A percentile compares a stretch with the other conserved stretches of the same genome.
Conservation (phyloP, 2,329 filamentous ascomycete genomes). For the Davidsoniella australis region DNA sequence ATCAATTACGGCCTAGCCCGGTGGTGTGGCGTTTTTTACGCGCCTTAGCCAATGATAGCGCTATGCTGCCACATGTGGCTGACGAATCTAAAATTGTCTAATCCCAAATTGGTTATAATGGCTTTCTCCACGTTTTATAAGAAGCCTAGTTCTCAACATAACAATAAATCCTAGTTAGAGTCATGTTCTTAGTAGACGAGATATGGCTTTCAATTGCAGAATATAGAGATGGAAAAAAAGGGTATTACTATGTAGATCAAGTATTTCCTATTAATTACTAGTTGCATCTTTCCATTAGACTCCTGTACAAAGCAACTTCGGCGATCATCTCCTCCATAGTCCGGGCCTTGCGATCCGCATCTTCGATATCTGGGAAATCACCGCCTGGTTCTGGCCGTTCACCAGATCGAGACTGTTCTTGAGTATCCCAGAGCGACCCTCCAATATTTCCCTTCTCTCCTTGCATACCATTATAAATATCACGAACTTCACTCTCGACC, state of each 20-base stretch:
- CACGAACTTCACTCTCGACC: slow-evolving; percentile 38
- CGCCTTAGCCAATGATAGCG: not conserved
- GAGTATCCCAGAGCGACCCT: slow-evolving; percentile 43
- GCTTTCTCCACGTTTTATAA: too few species aligned
- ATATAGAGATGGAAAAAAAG: not conserved
- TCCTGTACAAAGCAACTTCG: slow-evolving; percentile 54
- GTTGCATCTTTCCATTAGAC: slow-evolving; percentile 21
- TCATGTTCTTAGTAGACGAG: not conserved
- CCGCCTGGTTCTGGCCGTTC: slow-evolving; percentile 33
- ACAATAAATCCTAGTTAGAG: not conserved
- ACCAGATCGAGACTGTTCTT: slow-evolving; percentile 14
- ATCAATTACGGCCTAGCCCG: not conserved
- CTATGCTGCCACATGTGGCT: slow-evolving; percentile 3
- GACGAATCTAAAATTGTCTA: not conserved
- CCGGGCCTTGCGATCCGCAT: slow-evolving; percentile 49
- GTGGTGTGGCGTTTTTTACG: not conserved
- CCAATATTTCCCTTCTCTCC: slow-evolving; percentile 72
- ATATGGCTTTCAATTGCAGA: not conserved
- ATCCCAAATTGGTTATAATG: not conserved
- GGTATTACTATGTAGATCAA: not conserved
- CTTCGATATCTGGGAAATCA: slow-evolving; percentile 53
- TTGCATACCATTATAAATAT: slow-evolving; percentile 70
- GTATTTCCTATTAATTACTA: not conserved
- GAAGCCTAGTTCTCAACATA: too few species aligned
- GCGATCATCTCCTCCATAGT: slow-evolving; percentile 58